Percentiles rank a stretch among this genome's conserved stretches.
phyloP scores from a whole-genome alignment of 2,329 filamentous ascomycete genomes.

The Colletotrichum sp. region DNA sequence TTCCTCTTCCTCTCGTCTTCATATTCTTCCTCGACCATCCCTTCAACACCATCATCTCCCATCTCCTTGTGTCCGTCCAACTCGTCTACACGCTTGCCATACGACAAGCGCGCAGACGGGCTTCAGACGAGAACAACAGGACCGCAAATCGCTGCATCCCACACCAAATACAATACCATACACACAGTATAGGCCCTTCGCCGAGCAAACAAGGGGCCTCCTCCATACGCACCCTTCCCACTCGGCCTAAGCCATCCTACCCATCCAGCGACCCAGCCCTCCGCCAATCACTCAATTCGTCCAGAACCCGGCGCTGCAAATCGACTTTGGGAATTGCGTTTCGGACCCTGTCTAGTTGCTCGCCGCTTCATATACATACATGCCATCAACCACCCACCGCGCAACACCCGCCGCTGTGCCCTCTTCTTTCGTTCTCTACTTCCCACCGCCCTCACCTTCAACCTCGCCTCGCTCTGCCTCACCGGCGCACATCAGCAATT shows the following conservation, averaged over 20 bases:
- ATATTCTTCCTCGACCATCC: neutral
- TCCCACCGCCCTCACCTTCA: neutral
- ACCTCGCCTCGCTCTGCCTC: neutral
- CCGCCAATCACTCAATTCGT: neutral
- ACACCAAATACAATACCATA: neutral
- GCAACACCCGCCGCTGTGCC: neutral
- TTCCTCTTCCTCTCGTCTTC: neutral
- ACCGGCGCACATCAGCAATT: neutral
- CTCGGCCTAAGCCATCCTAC: neutral
- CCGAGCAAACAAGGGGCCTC: neutral
- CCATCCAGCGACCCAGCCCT: neutral
- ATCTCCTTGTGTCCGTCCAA: neutral
- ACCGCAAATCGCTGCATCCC: neutral
- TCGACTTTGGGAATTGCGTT: neutral
- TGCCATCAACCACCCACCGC: neutral
- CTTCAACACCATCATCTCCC: neutral
- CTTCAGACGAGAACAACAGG: neutral
- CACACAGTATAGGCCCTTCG: neutral
- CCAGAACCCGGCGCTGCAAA: neutral
- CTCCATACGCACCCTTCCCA: neutral
- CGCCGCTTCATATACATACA: constrained; percentile 16
- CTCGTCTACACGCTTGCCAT: neutral
- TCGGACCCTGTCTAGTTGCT: neutral
- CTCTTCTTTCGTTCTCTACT: constrained; percentile 1
- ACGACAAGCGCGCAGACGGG: neutral